Base-by-base conservation (phyloP, 768 basidiomycete genomes). In the Podaxis sp. region DNA sequence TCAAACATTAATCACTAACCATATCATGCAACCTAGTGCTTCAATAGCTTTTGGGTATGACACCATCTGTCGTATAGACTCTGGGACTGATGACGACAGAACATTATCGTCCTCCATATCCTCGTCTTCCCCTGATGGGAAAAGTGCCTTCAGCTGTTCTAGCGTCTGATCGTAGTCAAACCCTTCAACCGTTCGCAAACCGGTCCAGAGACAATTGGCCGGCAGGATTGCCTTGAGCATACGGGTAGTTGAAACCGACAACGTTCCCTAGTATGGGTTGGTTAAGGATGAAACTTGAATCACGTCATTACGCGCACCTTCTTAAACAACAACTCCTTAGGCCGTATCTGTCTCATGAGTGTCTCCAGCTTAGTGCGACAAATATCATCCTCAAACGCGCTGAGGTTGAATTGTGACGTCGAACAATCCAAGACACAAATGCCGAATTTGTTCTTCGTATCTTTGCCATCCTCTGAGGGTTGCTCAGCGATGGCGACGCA, bases 321-420 rank as follows among this genome's bases (percentile, higher is more conserved):
- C 26, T 87, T 90, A 70, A 90, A 91, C 5, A 98, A 72, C n/a
- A 96, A 73, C 73, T 97, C 96, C 74, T 96, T 96, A 0, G 93
- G 93, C 41, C 95, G 80, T 59, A 98, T 77, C 72, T 96, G 95
- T 65, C 96, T 82, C 77, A 98, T 85, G 68, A 97, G 78, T 0
- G 97, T 99, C 77, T 99, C 97, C 63, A 99, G 75, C 72, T 87
- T 90, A 3, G 97, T 99, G 37, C 94, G 84, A 70, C 92, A 96
- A 12, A 93, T 82, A 71, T 99, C 97, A 68, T 99, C 97, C 62
- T 90, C 86, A 73, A 99, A 97, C 0, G 84, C 80, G 60, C 91
- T 91, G 69, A 99, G 72, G 70, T 94, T 89, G 80, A 99, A 99
- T 72, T 96, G 91, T 50, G 94, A 96, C 0, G 97, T 99, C 2